Percentiles rank a stretch among this genome's conserved stretches.
These are phyloP conservation scores for Epicoccum nigrum DNA, from an alignment of 2,329 filamentous ascomycete species.

Conservation along the genomic window DNA sequence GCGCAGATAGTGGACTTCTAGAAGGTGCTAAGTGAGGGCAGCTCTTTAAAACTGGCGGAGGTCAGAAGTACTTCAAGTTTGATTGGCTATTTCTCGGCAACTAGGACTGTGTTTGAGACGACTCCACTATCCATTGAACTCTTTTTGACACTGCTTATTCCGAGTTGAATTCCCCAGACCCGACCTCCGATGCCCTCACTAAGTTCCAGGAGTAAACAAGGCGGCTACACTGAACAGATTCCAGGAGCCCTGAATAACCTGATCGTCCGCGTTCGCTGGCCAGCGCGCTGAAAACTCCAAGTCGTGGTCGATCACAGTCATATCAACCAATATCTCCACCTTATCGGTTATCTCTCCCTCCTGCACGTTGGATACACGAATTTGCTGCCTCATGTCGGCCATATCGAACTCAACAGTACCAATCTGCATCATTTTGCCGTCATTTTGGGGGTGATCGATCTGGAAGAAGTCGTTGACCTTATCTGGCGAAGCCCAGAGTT, in stretches of 20 bases:
- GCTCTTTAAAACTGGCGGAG: too few relatives aligned
- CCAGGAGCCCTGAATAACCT: slow-evolving; percentile 7
- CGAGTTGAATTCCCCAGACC: too few relatives aligned
- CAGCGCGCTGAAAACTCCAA: slow-evolving; percentile 23
- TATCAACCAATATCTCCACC: slow-evolving; percentile 15
- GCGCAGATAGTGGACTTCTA: too few relatives aligned
- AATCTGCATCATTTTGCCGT: slow-evolving; percentile 15
- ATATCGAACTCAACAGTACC: slow-evolving; percentile 22
- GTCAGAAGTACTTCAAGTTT: too few relatives aligned
- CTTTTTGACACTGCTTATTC: too few relatives aligned
- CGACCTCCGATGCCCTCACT: too few relatives aligned
- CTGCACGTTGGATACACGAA: background rate
- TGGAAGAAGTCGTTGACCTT: slow-evolving; percentile 22
- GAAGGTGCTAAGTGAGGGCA: too few relatives aligned
- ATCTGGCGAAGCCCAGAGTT: slow-evolving; percentile 17
- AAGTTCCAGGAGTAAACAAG: slow-evolving; percentile 14
- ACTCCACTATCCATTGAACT: too few relatives aligned
- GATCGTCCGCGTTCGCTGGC: slow-evolving; percentile 5
- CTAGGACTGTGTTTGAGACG: too few relatives aligned
- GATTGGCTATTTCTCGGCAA: too few relatives aligned
- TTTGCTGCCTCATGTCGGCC: slow-evolving; percentile 1
- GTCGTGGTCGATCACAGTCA: slow-evolving; percentile 23
- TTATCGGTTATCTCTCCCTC: background rate
- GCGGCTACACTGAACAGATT: slow-evolving; percentile 13
- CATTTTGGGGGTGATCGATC: slow-evolving; percentile 11